Evolutionary conservation across 192 early-diverging fungal genomes (phyloP).

Genomic region (Umbelopsis ramanniana): DNA sequence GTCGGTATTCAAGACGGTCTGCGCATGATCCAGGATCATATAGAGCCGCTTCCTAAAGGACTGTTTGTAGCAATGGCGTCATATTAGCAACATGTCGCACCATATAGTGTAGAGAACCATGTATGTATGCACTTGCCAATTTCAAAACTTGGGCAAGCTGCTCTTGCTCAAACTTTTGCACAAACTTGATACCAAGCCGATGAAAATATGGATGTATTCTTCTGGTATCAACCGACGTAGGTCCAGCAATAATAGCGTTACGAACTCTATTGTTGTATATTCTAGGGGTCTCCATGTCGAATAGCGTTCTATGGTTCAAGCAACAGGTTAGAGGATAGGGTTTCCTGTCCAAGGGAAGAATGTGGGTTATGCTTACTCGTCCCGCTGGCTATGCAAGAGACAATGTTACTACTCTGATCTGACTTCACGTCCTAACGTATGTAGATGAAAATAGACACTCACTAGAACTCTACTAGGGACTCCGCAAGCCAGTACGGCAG

Average conservation of each 20-base stretch:
- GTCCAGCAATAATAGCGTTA: constrained; percentile 43
- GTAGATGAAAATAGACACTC: neutral
- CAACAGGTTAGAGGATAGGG: neutral
- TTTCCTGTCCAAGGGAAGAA: neutral
- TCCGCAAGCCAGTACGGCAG: constrained; percentile 53
- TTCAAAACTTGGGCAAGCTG: constrained; percentile 32
- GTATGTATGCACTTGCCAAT: constrained; percentile 29
- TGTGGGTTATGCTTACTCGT: neutral
- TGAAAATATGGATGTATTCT: constrained; percentile 48
- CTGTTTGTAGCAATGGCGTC: constrained; percentile 20
- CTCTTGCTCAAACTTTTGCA: constrained; percentile 31
- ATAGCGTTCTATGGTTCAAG: constrained; percentile 26
- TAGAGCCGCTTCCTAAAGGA: constrained; percentile 46
- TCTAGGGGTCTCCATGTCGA: constrained; percentile 42
- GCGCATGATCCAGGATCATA: constrained; percentile 53
- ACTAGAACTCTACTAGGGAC: constrained; percentile 27
- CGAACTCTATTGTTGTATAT: constrained; percentile 37
- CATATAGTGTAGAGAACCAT: neutral
- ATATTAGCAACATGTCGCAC: neutral
- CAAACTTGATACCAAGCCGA: constrained; percentile 43
- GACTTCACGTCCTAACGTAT: too few species aligned
- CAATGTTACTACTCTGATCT: neutral
- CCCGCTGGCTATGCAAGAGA: neutral
- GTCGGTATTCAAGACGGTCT: constrained; percentile 40
- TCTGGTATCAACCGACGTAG: constrained; percentile 41